Conservation (phyloP, 805 yeast genomes). For the Myxozyma nipponensis region DNA sequence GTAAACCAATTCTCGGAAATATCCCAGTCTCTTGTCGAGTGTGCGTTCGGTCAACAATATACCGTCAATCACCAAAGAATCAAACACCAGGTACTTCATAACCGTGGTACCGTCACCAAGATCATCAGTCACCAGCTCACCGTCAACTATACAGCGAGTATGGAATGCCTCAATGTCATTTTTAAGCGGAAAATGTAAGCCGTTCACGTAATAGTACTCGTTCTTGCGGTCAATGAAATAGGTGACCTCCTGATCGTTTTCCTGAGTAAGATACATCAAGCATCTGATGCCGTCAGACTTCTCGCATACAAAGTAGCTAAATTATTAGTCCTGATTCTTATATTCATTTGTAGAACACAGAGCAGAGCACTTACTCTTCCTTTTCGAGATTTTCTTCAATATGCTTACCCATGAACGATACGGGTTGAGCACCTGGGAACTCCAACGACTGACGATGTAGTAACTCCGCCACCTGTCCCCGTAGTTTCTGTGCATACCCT, state of each 20-base stretch:
- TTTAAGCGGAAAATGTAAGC: conserved; percentile 70
- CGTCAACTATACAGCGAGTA: conserved; percentile 87
- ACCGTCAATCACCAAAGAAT: conserved; percentile 81
- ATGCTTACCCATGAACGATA: conserved; percentile 77
- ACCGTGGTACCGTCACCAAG: conserved; percentile 51
- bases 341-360: neutral
- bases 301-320: conserved; percentile 81
- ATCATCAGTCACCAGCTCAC: conserved; percentile 76
- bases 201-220: conserved; percentile 73
- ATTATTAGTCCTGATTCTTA: neutral
- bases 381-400: conserved; percentile 55
- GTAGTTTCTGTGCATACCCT: conserved; percentile 62
- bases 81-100: conserved; percentile 81
- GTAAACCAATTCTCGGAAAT: conserved; percentile 73
- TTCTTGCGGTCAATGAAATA: conserved; percentile 86
- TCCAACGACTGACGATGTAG: conserved; percentile 51
- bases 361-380: conserved; percentile 47
- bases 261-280: conserved; percentile 59
- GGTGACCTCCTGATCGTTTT: conserved; percentile 78
- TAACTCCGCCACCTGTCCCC: conserved; percentile 62
- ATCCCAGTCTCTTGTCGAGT: conserved; percentile 79
- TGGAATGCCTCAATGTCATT: conserved; percentile 57
- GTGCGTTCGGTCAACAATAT: conserved; percentile 63
- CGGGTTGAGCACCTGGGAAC: conserved; percentile 87
- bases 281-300: conserved; percentile 92